phyloP scores from a whole-genome alignment of 192 early-diverging fungal genomes.

The Coemansia sp. region DNA sequence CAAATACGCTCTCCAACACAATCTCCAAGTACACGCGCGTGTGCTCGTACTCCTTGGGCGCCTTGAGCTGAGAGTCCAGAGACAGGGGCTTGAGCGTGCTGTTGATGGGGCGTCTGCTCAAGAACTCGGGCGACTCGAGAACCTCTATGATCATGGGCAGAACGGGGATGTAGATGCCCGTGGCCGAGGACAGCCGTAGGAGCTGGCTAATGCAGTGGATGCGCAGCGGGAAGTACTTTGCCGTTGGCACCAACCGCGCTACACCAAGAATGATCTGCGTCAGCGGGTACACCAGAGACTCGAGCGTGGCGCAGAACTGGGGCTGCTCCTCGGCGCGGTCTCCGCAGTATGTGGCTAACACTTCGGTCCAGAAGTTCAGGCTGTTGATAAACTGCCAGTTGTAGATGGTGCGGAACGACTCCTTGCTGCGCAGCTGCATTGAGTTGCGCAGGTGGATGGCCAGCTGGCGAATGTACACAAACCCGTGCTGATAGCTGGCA shows the following conservation, averaged over 20 bases:
- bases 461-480: conserved; percentile 89
- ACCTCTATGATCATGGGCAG: conserved; percentile 85
- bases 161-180: conserved; percentile 74
- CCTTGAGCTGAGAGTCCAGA: conserved; percentile 73
- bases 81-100: conserved; percentile 84
- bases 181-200: conserved; percentile 66
- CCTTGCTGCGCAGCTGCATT: conserved; percentile 79
- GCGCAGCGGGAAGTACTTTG: conserved; percentile 90
- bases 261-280: conserved; percentile 75
- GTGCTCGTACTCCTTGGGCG: conserved; percentile 79
- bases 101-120: conserved; percentile 68
- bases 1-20: conserved; percentile 76
- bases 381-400: conserved; percentile 98
- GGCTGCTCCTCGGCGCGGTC: conserved; percentile 55
- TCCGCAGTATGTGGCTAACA: conserved; percentile 70
- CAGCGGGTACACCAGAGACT: conserved; percentile 85
- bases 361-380: conserved; percentile 86
- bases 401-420: conserved; percentile 87
- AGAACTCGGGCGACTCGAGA: conserved; percentile 67
- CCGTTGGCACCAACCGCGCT: conserved; percentile 80
- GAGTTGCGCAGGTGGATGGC: conserved; percentile 90
- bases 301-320: conserved; percentile 54
- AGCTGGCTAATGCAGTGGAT: conserved; percentile 80
- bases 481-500: conserved; percentile 89
- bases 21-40: conserved; percentile 80